phyloP scores from a whole-genome alignment of 441 rosid genomes.

The Bocquillonia castaneifolia region DNA sequence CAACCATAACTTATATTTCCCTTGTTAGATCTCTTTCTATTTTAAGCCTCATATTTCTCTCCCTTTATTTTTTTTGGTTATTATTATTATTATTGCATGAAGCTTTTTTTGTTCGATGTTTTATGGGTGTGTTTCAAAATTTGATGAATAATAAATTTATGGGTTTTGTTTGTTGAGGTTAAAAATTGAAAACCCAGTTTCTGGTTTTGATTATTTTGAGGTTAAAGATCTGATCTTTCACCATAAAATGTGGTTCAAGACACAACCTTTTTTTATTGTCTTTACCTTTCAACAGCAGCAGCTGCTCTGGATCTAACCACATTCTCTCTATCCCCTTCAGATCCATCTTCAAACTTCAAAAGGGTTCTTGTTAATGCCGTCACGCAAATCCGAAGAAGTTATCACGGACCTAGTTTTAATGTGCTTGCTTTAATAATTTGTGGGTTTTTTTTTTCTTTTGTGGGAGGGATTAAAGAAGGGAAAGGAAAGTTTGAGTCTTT shows the following conservation, averaged over 20 bases:
- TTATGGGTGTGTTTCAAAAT: not conserved
- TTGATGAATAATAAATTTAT: not conserved
- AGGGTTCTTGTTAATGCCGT: conserved; percentile 19
- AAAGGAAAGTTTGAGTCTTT: conserved; percentile 4
- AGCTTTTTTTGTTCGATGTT: not conserved
- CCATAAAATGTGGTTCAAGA: conserved; percentile 10
- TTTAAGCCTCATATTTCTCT: not conserved
- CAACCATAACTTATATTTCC: conserved; percentile 6
- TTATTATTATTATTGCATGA: not conserved
- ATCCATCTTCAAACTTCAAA: conserved; percentile 30
- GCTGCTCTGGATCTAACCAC: conserved; percentile 8
- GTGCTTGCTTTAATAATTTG: not conserved
- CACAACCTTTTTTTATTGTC: conserved; percentile 10
- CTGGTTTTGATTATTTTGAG: conserved; percentile 15
- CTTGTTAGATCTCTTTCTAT: conserved; percentile 6
- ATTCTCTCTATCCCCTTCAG: conserved; percentile 21
- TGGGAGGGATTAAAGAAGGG: not conserved
- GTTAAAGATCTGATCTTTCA: conserved; percentile 24
- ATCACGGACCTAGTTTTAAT: too few species aligned
- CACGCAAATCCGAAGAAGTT: too few species aligned
- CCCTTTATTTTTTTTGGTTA: not conserved
- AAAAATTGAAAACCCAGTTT: conserved; percentile 17
- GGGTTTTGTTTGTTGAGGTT: conserved; percentile 5
- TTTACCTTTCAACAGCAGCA: conserved; percentile 1
- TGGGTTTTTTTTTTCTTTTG: not conserved